A percentile compares a stretch with the other conserved stretches of the same genome.
Conservation (phyloP, 306 rosid species). For the Glycine soja region DNA sequence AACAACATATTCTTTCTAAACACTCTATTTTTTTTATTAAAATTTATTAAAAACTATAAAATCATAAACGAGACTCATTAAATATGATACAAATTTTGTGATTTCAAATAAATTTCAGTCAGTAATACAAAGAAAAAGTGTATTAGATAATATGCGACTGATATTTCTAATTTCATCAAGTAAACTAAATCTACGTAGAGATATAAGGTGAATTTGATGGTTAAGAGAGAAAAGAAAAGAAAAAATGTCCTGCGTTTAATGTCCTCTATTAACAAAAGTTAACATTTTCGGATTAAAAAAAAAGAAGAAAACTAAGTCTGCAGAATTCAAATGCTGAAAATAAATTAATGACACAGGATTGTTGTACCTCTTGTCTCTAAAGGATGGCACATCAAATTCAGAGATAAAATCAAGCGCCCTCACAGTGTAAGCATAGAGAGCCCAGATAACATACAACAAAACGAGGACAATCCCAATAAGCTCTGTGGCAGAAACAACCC, state of each 20-base stretch:
- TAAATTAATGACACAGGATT: constrained; percentile 10
- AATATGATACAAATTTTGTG: neutral
- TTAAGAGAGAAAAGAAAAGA: too few relatives aligned
- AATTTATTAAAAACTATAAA: neutral
- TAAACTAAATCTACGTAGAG: constrained; percentile 19
- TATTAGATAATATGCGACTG: neutral
- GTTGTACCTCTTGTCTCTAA: constrained; percentile 57
- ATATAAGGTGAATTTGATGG: too few relatives aligned
- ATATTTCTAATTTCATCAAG: neutral
- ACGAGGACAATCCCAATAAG: constrained; percentile 75
- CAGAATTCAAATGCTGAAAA: constrained; percentile 26
- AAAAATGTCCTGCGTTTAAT: too few relatives aligned
- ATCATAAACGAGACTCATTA: neutral
- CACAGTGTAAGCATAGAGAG: constrained; percentile 63
- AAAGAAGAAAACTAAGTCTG: constrained; percentile 19
- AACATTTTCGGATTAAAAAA: too few relatives aligned
- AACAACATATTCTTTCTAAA: neutral
- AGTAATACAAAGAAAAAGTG: neutral
- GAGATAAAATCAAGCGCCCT: constrained; percentile 42
- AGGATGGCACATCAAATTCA: constrained; percentile 32
- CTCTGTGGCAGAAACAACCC: constrained; percentile 89
- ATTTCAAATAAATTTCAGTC: neutral
- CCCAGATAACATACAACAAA: constrained; percentile 67
- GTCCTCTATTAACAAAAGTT: too few relatives aligned
- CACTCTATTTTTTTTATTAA: neutral